A percentile compares a stretch with the other conserved stretches of the same genome.
phyloP scores from a whole-genome alignment of 257 asterid genomes.

The Solanum arcanum region DNA sequence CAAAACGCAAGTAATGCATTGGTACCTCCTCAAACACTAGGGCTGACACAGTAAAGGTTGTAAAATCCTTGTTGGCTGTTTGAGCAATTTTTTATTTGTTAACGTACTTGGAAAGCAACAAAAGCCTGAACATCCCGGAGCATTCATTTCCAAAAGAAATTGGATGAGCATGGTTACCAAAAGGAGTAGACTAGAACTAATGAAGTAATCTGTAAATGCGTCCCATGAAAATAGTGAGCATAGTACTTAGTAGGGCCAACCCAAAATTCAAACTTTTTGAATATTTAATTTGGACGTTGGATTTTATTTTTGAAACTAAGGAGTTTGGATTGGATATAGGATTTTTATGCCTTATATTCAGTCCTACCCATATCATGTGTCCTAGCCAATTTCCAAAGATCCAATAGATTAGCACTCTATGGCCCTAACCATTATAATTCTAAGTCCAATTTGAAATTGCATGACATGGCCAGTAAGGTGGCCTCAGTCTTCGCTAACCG shows the following conservation, averaged over 20 bases:
- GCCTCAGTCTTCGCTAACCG: neutral
- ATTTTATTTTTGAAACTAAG: neutral
- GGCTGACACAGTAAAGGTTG: neutral
- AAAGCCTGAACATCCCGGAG: neutral
- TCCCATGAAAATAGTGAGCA: neutral
- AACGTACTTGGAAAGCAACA: neutral
- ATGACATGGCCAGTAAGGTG: neutral
- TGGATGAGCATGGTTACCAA: neutral
- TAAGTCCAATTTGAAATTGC: neutral
- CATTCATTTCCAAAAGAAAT: neutral
- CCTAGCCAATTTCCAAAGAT: neutral
- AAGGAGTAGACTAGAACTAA: neutral
- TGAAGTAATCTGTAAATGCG: neutral
- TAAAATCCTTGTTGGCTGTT: neutral
- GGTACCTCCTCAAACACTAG: neutral
- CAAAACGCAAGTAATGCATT: neutral
- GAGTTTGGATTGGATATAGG: neutral
- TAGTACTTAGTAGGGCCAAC: neutral
- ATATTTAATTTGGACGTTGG: neutral
- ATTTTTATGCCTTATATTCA: neutral
- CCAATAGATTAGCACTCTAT: neutral
- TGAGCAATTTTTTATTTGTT: neutral
- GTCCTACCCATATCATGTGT: neutral
- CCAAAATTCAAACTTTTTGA: neutral
- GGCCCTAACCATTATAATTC: neutral